Conservation (phyloP, 2,329 filamentous ascomycete species). For the Madurella fahalii region DNA sequence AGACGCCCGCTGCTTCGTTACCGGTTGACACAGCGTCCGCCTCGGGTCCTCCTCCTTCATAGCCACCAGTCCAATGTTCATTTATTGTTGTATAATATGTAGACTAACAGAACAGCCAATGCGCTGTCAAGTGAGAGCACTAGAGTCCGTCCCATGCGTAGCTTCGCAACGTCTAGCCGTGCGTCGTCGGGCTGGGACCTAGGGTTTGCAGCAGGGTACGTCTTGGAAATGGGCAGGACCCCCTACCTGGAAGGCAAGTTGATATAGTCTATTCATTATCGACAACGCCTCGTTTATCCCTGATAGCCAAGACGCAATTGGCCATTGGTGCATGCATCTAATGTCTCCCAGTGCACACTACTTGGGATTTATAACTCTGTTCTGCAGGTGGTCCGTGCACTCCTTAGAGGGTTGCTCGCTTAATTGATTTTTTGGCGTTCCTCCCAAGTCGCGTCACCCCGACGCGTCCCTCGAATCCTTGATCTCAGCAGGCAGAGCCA, state of each 20-base stretch:
- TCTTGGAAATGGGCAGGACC: no score
- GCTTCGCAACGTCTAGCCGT: not conserved
- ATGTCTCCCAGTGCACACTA: not conserved
- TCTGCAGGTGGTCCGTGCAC: conserved; percentile 21
- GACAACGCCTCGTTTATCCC: no score
- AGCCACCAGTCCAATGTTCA: conserved; percentile 12
- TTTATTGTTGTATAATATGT: conserved; percentile 18
- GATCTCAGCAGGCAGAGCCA: not conserved
- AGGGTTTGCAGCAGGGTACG: no score
- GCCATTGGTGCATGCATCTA: not conserved
- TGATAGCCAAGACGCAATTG: not conserved
- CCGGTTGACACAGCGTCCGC: conserved; percentile 30
- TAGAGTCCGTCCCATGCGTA: not conserved
- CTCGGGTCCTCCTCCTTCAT: conserved; percentile 34
- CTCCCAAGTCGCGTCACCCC: conserved; percentile 17
- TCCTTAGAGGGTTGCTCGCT: conserved; percentile 1
- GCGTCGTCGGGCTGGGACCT: no score
- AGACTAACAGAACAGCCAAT: conserved; percentile 16
- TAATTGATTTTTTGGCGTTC: conserved; percentile 21
- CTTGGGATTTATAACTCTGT: not conserved
- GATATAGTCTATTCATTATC: no score
- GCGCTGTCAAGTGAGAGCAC: not conserved
- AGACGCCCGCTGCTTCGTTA: conserved; percentile 24
- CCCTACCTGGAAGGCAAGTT: no score
- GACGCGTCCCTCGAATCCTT: conserved; percentile 19